Base-by-base conservation (phyloP, 257 asterid species). In the Solanum habrochaites region DNA sequence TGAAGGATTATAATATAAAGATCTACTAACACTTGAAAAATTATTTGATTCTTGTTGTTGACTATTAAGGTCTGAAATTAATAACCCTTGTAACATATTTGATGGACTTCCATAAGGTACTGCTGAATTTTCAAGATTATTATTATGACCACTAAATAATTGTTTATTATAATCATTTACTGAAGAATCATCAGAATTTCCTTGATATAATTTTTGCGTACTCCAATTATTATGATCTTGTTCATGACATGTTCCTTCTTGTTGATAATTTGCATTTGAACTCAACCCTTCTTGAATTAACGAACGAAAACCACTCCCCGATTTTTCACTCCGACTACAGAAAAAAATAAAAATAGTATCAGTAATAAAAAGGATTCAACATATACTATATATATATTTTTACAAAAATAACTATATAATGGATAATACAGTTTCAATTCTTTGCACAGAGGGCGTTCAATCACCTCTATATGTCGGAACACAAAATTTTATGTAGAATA, bases 281-380 rank as follows among this genome's bases (percentile, higher is more conserved):
- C 64, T 86, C 86, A 64, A 88, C 47, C 87, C 95, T 18, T 92
- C 93, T 85, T 94, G 93, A 2, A 95, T 93, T 91, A 92, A 88
- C 10, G 92, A 78, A 52, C 91, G 89, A 23, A 87, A 91, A 70
- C 88, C 69, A 47, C 87, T 89, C n/a, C 87, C 91, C 2, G 86
- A 73, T 86, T 95, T 94, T 74, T 91, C 95, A 66, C 91, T 90
- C 21, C 94, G 89, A 87, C 95, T 90, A 85, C 82, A 56, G 45
- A 60, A 27, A 25, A 73, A 25, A 0, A 84, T 56, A 56, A 56
- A 56, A 56, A 72, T 56, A 15, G 31, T 75, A 64, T 64, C 15
- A 23, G 7, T 64, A 32, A 71, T 32, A 2, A 32, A 71, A 8
- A 4, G 78, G 2, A 32, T 71, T 18, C 25, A 32, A 71, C 15